Evolutionary conservation across 768 basidiomycete genomes (phyloP), one percentile per base, ranked within the genome.

Genomic region (Hericium rajendrae): DNA sequence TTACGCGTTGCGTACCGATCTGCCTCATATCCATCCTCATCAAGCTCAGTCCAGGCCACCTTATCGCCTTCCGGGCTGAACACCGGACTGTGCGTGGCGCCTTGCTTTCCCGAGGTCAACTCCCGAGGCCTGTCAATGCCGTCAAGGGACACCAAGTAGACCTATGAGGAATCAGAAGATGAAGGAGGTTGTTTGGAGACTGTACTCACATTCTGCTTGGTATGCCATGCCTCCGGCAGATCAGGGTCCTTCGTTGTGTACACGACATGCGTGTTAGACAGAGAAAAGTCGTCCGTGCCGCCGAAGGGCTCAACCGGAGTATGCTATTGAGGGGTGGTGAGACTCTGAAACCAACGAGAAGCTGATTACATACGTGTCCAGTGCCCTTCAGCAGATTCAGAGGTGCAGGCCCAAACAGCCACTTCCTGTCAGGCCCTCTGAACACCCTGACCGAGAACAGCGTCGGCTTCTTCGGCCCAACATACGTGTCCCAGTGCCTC

Each of bases 21-120:
- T 53, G 86, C 78, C 70, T 97, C 94, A 63, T 94, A 87, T 2
- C 94, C 94, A 63, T 97, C 92, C 66, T 87, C 69, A 53, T 85
- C 83, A 60, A 94, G 79, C 69, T 97, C 89, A 40, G 91, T 71
- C 94, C 94, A 98, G 1, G 88, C 92, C 2, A 82, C 83, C 69
- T 86, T 86, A 51, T 78, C 77, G 0, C 86, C 89, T 49, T 81
- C 71, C 3, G 72, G 71, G 57, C 76, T 88, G 68, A 95, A 82
- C 6, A 81, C 78, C 0, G 91, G 86, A n/a, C 72, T 77, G 62
- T 81, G 83, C 8, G 83, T 86, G 16, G 93, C 94, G 37, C 91
- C 94, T 70, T 94, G 91, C 48, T 78, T 78, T 11, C 92, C 91
- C 11, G 86, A 83, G 0, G 94, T 95, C 50, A 97, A 73, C 61